A percentile compares a stretch with the other conserved stretches of the same genome.
Conservation (phyloP, 2,329 filamentous ascomycete genomes). For the Leptographium procerum region DNA sequence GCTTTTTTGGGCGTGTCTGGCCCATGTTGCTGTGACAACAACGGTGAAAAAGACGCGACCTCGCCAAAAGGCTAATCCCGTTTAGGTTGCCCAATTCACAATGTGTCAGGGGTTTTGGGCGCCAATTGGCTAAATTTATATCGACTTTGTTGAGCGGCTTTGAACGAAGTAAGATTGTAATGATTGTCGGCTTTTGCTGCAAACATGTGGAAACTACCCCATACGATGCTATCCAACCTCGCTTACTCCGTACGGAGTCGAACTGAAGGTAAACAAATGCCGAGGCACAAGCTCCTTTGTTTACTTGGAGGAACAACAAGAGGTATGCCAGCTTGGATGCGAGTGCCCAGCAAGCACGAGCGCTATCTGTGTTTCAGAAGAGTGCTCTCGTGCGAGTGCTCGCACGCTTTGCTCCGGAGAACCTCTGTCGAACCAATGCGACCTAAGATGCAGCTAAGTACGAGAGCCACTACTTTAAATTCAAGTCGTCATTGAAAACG, state of each 20-base stretch:
- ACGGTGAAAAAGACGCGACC: neutral
- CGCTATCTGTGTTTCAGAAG: no score
- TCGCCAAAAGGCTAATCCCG: neutral
- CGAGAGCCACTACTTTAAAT: neutral
- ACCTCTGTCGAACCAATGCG: neutral
- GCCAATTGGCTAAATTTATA: neutral
- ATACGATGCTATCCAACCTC: neutral
- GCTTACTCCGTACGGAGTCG: neutral
- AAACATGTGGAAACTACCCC: neutral
- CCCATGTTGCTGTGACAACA: constrained; percentile 1
- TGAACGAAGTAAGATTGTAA: neutral
- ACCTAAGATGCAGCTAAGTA: neutral
- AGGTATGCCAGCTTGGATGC: no score
- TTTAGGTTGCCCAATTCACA: neutral
- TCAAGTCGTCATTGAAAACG: neutral
- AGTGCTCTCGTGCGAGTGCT: neutral
- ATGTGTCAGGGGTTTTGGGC: neutral
- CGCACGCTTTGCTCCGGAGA: neutral
- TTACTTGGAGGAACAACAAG: no score
- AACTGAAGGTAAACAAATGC: neutral
- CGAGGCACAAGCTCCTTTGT: neutral
- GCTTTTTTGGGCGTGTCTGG: neutral
- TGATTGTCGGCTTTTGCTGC: neutral
- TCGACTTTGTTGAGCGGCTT: neutral
- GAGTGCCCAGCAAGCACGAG: no score